Evolutionary conservation across 345 rosid species (phyloP).

Genomic region (Mallotus nudiflorus): DNA sequence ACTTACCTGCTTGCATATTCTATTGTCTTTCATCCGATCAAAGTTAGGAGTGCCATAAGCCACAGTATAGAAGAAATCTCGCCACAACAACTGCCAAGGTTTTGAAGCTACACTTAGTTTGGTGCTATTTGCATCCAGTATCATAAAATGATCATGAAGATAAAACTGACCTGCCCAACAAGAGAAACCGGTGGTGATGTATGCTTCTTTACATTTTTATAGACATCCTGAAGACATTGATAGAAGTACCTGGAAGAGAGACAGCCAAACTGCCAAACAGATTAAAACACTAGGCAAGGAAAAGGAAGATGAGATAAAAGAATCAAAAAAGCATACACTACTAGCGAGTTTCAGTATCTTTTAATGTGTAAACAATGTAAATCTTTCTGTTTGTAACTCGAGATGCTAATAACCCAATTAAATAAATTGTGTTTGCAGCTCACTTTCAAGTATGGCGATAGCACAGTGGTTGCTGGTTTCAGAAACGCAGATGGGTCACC

Average conservation of each 20-base stretch:
- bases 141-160: conserved; percentile 3
- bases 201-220: conserved; percentile 63
- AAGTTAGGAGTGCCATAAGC: conserved; percentile 87
- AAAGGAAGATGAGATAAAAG: neutral
- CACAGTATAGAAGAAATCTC: conserved; percentile 88
- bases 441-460: conserved; percentile 94
- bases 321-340: neutral
- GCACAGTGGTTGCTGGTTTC: conserved; percentile 84
- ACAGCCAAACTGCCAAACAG: conserved; percentile 83
- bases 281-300: conserved; percentile 16
- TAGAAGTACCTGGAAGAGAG: conserved; percentile 94
- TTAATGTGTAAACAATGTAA: too few relatives aligned
- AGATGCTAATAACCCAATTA: neutral
- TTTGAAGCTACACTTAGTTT: conserved; percentile 20
- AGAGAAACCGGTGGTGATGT: conserved; percentile 94
- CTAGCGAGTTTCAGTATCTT: neutral
- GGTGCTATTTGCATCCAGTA: neutral
- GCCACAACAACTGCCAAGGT: conserved; percentile 68
- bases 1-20: conserved; percentile 88
- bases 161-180: conserved; percentile 70
- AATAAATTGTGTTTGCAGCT: conserved; percentile 29
- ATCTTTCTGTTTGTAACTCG: too few relatives aligned
- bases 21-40: conserved; percentile 79
- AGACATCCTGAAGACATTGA: conserved; percentile 67
- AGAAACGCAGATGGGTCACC: conserved; percentile 87